phyloP scores from a whole-genome alignment of 306 rosid species.

The Acacia crassicarpa region DNA sequence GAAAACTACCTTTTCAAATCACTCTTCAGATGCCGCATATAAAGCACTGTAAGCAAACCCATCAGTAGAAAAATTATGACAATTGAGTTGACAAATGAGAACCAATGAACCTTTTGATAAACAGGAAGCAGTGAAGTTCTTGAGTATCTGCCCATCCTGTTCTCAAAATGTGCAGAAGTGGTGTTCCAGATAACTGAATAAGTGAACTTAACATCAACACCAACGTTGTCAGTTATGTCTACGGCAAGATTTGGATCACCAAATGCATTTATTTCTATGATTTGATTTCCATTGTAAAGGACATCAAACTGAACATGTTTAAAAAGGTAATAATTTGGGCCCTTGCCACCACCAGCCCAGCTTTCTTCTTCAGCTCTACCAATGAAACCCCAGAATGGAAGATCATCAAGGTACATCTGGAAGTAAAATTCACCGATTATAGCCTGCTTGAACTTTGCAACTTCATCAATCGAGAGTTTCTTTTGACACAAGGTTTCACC shows the following conservation, averaged over 20 bases:
- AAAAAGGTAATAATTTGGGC: slow-evolving; percentile 59
- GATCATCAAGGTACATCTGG: slow-evolving; percentile 90
- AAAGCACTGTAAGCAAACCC: slow-evolving; percentile 74
- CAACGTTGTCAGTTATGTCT: slow-evolving; percentile 68
- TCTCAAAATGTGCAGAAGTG: slow-evolving; percentile 48
- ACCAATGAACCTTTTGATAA: slow-evolving; percentile 72
- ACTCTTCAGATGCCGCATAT: slow-evolving; percentile 65
- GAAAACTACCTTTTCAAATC: slow-evolving; percentile 72
- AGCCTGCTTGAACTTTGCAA: slow-evolving; percentile 62
- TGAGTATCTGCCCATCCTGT: slow-evolving; percentile 70
- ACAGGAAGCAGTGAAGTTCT: slow-evolving; percentile 65
- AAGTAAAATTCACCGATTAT: slow-evolving; percentile 70
- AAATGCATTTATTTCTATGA: slow-evolving; percentile 65
- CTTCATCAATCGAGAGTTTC: slow-evolving; percentile 61
- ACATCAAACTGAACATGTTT: slow-evolving; percentile 70
- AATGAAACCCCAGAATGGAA: slow-evolving; percentile 82
- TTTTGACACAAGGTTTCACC: slow-evolving; percentile 52
- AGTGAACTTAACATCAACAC: slow-evolving; percentile 62
- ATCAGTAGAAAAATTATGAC: slow-evolving; percentile 68
- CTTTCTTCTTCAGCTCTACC: slow-evolving; percentile 70
- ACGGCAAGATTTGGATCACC: slow-evolving; percentile 66
- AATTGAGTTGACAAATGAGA: slow-evolving; percentile 74
- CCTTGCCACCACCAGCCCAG: slow-evolving; percentile 44
- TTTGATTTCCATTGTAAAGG: slow-evolving; percentile 61
- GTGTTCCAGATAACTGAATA: slow-evolving; percentile 78